Conservation (phyloP, 192 early-diverging fungal species). For the Allomyces macrogynus region DNA sequence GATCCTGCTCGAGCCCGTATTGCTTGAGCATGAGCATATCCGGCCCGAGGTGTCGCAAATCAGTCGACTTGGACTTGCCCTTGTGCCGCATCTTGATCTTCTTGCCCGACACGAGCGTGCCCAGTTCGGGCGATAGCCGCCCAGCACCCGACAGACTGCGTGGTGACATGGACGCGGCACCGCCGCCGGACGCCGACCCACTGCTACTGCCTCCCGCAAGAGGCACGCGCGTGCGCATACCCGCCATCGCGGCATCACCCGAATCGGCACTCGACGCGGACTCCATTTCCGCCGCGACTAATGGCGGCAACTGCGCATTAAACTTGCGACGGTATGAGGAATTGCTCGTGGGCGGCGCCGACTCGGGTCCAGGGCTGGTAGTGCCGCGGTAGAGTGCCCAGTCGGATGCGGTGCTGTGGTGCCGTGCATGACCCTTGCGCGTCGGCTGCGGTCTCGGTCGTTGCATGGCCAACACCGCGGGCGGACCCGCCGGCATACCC, state of each 20-base stretch:
- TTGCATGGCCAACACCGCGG: background rate
- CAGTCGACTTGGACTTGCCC: no score
- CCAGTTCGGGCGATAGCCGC: background rate
- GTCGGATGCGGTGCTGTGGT: background rate
- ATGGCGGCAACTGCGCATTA: background rate
- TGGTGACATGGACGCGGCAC: background rate
- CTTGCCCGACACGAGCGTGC: background rate
- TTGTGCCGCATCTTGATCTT: background rate
- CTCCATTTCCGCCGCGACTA: background rate
- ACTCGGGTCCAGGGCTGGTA: background rate
- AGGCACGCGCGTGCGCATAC: no score
- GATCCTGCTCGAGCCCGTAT: background rate
- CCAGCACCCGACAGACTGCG: background rate
- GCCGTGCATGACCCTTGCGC: background rate
- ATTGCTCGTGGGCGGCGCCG: background rate
- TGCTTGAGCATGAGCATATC: background rate
- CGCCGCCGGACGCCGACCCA: background rate
- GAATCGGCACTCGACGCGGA: background rate
- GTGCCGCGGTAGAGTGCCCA: background rate
- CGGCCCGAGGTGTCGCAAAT: background rate
- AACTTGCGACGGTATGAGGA: background rate
- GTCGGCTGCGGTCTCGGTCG: background rate
- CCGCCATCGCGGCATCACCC: background rate
- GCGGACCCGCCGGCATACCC: background rate
- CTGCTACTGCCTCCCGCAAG: background rate